Evolutionary conservation across 208 protist species (phyloP), one percentile per base, ranked within the genome.

Genomic region (Angomonas deanei): DNA sequence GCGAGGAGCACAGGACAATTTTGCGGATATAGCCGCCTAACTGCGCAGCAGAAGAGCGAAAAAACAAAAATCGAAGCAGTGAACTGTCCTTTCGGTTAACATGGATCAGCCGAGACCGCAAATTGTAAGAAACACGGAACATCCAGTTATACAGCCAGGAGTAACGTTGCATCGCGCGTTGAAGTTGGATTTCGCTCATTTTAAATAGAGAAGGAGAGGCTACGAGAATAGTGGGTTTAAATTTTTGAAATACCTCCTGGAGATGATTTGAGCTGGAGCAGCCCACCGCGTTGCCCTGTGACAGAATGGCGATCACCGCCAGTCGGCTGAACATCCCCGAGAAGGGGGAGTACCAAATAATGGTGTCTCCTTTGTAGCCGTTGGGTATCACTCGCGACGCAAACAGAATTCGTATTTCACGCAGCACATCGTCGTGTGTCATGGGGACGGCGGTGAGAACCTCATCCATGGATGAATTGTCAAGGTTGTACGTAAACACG

Each of bases 341-440:
- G 52, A 93, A 92, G 15, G 86, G 76, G 5, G 74, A 72, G 70
- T 85, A 93, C 74, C 84, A 91, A 57, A 96, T 61, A 68, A 91
- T 79, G 19, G 76, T 64, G 53, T 93, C 82, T 30, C 75, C 74
- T 36, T 64, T 61, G n/a, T 68, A 82, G 50, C 71, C 66, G n/a
- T 58, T 66, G 1, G 86, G 89, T 28, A 93, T 61, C 5, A 92
- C 82, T 23, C 70, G 65, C 0, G 76, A 91, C 42, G 70, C 64
- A 15, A 86, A 69, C 53, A 93, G 69, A 32, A 82, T 72, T 11
- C 71, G 65, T 56, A 96, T 72, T 60, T 80, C 78, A 36, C 78
- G 79, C 49, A 96, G 59, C 1, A 86, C 77, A 54, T 88, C 77
- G 10, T 49, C 56, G 72, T 96, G 89, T 11, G 78, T 78, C 30